Percentiles rank a stretch among this genome's conserved stretches.
Conservation (phyloP, 2,329 filamentous ascomycete species). For the Verticillium nonalfalfae region DNA sequence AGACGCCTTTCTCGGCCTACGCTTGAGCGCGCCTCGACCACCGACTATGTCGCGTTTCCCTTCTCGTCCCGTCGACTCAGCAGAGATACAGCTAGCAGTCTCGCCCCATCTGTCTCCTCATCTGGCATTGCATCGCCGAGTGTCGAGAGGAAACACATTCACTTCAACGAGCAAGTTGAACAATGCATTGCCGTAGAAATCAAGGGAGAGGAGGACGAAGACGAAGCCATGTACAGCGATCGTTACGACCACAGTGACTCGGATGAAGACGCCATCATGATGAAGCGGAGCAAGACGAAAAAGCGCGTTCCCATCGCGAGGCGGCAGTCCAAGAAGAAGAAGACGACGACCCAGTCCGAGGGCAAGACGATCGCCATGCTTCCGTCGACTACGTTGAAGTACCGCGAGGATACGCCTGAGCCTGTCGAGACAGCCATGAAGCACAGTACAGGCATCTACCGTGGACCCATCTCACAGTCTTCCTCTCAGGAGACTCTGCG, state of each 20-base stretch:
- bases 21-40: conserved; percentile 53
- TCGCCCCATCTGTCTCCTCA: conserved; percentile 60
- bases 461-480: conserved; percentile 58
- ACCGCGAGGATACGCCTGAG: conserved; percentile 70
- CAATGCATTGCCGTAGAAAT: conserved; percentile 92
- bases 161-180: conserved; percentile 93
- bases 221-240: conserved; percentile 32
- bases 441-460: conserved; percentile 42
- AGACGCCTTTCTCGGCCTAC: conserved; percentile 43
- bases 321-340: conserved; percentile 25
- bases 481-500: conserved; percentile 78
- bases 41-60: conserved; percentile 62
- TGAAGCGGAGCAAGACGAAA: conserved; percentile 60
- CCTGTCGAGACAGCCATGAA: conserved; percentile 55
- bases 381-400: conserved; percentile 83
- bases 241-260: conserved; percentile 55
- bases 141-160: conserved; percentile 75
- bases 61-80: conserved; percentile 57
- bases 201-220: conserved; percentile 71
- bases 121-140: conserved; percentile 62
- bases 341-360: conserved; percentile 46
- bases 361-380: conserved; percentile 85
- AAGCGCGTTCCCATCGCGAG: conserved; percentile 51
- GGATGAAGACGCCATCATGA: conserved; percentile 75
- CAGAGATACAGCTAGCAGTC: conserved; percentile 57